A percentile compares a stretch with the other conserved stretches of the same genome.
phyloP scores from a whole-genome alignment of 2,329 filamentous ascomycete genomes.

The Sporothrix inflata region DNA sequence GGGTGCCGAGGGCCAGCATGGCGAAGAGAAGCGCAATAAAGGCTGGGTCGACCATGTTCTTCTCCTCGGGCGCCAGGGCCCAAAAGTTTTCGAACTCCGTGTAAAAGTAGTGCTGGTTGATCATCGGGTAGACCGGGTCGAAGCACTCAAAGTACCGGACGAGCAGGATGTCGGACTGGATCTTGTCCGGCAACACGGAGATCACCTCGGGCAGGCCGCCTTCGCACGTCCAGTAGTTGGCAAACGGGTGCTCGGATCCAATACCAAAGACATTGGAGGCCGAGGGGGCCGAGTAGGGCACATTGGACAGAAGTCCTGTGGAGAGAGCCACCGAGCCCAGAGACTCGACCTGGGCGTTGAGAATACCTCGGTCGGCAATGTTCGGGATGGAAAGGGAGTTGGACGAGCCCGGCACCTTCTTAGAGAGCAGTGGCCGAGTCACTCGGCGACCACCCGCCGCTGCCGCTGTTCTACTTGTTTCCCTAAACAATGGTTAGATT shows the following conservation, averaged over 20 bases:
- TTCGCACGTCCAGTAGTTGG: conserved; percentile 82
- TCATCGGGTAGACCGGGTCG: conserved; percentile 80
- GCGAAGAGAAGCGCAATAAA: conserved; percentile 75
- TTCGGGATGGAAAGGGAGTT: conserved; percentile 54
- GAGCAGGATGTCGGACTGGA: conserved; percentile 73
- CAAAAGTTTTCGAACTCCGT: conserved; percentile 80
- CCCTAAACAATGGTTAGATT: conserved; percentile 46
- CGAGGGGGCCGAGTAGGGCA: conserved; percentile 70
- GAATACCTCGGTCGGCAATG: conserved; percentile 58
- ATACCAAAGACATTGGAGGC: conserved; percentile 82
- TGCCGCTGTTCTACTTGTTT: conserved; percentile 58
- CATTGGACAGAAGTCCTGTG: conserved; percentile 68
- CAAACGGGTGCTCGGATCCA: conserved; percentile 76
- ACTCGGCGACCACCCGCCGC: conserved; percentile 55
- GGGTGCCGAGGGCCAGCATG: conserved; percentile 76
- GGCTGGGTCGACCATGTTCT: conserved; percentile 65
- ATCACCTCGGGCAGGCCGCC: conserved; percentile 77
- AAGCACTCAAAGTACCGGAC: conserved; percentile 69
- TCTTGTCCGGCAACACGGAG: conserved; percentile 72
- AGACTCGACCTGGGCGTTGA: conserved; percentile 51
- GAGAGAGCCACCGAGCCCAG: conserved; percentile 57
- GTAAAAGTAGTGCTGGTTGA: conserved; percentile 75
- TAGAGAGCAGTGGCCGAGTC: conserved; percentile 59
- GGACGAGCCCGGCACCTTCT: conserved; percentile 48
- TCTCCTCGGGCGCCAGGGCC: conserved; percentile 62